Evolutionary conservation across 352 stramenopile species (phyloP).

Genomic region (Saprolegnia parasitica): DNA sequence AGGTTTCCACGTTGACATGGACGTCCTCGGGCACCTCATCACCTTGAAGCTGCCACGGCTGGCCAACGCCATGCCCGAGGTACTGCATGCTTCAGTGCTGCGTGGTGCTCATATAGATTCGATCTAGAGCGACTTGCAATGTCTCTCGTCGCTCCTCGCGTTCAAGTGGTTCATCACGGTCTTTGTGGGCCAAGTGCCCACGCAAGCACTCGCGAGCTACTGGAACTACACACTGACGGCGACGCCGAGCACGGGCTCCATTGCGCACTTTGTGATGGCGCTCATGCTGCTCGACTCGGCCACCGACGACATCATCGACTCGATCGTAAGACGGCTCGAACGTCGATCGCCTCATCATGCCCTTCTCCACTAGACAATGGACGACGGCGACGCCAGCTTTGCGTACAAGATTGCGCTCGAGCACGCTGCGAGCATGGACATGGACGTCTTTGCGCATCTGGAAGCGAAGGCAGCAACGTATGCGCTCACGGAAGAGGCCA

Average conservation of each 20-base stretch:
- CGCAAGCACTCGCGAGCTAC: conserved; percentile 42
- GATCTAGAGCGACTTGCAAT: conserved; percentile 45
- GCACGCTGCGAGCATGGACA: conserved; percentile 37
- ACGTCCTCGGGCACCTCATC: conserved; percentile 53
- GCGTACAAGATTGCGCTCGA: conserved; percentile 61
- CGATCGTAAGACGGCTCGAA: conserved; percentile 16
- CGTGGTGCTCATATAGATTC: not conserved
- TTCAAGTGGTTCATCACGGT: conserved; percentile 78
- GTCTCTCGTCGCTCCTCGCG: conserved; percentile 56
- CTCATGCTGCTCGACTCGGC: conserved; percentile 54
- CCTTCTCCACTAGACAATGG: conserved; percentile 36
- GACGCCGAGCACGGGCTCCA: conserved; percentile 41
- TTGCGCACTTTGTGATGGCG: conserved; percentile 57
- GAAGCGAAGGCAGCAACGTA: conserved; percentile 42
- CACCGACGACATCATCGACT: conserved; percentile 18
- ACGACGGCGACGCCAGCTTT: conserved; percentile 62
- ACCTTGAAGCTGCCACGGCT: conserved; percentile 47
- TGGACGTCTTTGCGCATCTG: conserved; percentile 34
- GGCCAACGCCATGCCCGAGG: conserved; percentile 46
- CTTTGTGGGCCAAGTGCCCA: conserved; percentile 58
- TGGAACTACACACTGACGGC: conserved; percentile 57
- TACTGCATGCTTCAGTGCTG: conserved; percentile 18
- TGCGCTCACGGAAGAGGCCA: conserved; percentile 47
- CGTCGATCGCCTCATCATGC: not conserved
- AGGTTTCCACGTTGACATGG: conserved; percentile 66